Evolutionary conservation across 805 yeast species (phyloP), one percentile per base, ranked within the genome.

Genomic region (Wickerhamomyces rabaulensis): DNA sequence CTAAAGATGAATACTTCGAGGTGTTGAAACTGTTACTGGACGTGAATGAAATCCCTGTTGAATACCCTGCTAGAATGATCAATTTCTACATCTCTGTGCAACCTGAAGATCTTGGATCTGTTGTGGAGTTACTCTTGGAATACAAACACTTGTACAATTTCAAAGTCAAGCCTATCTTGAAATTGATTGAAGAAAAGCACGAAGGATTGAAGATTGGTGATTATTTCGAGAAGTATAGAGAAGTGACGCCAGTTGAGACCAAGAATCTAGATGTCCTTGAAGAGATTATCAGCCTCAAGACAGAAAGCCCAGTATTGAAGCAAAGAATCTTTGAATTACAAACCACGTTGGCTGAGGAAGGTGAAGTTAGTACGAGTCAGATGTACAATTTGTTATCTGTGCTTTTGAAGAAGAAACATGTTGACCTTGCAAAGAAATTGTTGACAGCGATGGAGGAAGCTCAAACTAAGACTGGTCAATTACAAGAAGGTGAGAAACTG

Each of bases 381-480:
- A 56, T 57, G 45, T 61, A 57, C 37, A 48, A 45, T n/a, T 44
- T 69, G 6, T 20, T 69, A 9, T 50, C 57, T 26, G 50, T 56
- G 1, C 47, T 67, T 5, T 42, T 69, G 27, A 53, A 53, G 7
- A 43, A 46, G 4, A 55, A 52, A 3, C 48, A 60, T 17, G 54
- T 58, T 23, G 49, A 50, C 0, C 52, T 66, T 20, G 75, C 76
- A 0, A 52, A 59, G 19, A 52, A 53, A 19, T 51, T 74, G 0
- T 50, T 75, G 12, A 33, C 50, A 1, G 56, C 62, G 38, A 53
- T 73, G 64, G 71, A 66, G 40, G 36, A 62, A 5, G 47, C 57
- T 29, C 49, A 26, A 53, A 52, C 3, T 16, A 50, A 6, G 29
- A 48, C 3, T 41, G 43, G 7, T 17, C 59, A 60, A 1, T 48